Evolutionary conservation across 176 grass and related monocot species (phyloP), one percentile per base, ranked within the genome.

Genomic region (Cenchrus americanus): DNA sequence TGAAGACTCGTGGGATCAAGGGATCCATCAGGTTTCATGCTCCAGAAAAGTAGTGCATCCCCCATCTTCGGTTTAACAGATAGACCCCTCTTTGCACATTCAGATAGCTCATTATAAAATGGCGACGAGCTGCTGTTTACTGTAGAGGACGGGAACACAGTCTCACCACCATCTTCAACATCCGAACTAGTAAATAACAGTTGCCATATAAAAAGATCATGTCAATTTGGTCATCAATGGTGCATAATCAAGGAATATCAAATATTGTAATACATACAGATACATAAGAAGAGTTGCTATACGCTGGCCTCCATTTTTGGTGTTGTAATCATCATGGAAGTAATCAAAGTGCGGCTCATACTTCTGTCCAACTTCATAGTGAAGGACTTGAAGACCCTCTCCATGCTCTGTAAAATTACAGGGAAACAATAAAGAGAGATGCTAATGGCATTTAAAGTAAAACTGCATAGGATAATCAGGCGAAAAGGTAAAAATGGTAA

Each of bases 1-100:
- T 99, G 97, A 67, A 99, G 87, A 75, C 97, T 99, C 80, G 87
- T 70, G 49, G 91, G 78, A 94, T 99, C 93, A 44, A 89, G 68
- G 51, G 91, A 81, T 46, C 90, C 93, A 84, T 99, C 96, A 75
- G 96, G 96, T 64, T 62, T 96, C 96, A 92, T 99, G 88, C 93
- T 99, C 96, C 93, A 99, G 58, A 99, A 99, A 83, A 99, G 96
- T 58, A 99, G 92, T 15, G 96, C 96, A 90, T 96, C 96, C 66
- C 96, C 96, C 85, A 87, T 94, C 85, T 94, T 99, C 8, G 96
- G 91, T 86, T 92, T 99, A 44, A 96, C 96, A 83, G 93, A 92
- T 83, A 96, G 24, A 68, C 93, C 87, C 24, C 52, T 66, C 83
- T 92, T 92, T 85, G 87, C 96, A 78, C 96, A 99, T 63, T 99